These are phyloP conservation scores for Climacium dendroides DNA, from an alignment of 225 moss, liverwort and hornwort species.

Conservation along the genomic window DNA sequence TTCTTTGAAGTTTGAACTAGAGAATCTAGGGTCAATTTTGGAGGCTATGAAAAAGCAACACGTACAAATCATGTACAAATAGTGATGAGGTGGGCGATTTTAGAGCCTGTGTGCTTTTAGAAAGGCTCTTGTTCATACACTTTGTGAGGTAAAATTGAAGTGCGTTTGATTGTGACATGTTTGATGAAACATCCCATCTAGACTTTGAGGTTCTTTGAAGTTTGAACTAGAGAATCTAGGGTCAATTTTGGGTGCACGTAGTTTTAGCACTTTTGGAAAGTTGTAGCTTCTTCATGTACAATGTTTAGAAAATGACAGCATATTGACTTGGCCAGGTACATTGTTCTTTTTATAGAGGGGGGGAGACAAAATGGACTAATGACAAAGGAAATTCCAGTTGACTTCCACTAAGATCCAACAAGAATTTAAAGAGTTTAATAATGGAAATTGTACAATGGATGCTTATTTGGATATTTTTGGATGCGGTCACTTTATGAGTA, in stretches of 20 bases:
- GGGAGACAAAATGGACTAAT: too few relatives aligned
- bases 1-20: too few relatives aligned
- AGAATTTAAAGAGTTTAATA: neutral
- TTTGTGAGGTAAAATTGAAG: neutral
- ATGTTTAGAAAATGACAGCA: neutral
- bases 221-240: neutral
- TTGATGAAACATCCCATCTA: neutral
- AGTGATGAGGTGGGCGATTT: too few relatives aligned
- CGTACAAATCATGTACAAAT: too few relatives aligned
- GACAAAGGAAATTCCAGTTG: rapidly evolving
- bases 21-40: too few relatives aligned
- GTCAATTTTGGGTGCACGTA: neutral
- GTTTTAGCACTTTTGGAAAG: neutral
- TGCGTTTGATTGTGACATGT: neutral
- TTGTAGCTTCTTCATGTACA: rapidly evolving
- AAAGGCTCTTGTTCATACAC: neutral
- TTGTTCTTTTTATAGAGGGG: neutral
- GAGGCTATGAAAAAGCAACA: too few relatives aligned
- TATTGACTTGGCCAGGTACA: rapidly evolving
- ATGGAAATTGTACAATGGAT: rapidly evolving
- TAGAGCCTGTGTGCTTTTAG: too few relatives aligned
- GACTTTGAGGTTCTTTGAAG: too few relatives aligned
- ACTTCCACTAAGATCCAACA: neutral
- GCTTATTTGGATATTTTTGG: neutral
- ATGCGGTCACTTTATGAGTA: rapidly evolving